Evolutionary conservation across 2,329 filamentous ascomycete genomes (phyloP), one percentile per base, ranked within the genome.

Genomic region (Fusarium sp.): DNA sequence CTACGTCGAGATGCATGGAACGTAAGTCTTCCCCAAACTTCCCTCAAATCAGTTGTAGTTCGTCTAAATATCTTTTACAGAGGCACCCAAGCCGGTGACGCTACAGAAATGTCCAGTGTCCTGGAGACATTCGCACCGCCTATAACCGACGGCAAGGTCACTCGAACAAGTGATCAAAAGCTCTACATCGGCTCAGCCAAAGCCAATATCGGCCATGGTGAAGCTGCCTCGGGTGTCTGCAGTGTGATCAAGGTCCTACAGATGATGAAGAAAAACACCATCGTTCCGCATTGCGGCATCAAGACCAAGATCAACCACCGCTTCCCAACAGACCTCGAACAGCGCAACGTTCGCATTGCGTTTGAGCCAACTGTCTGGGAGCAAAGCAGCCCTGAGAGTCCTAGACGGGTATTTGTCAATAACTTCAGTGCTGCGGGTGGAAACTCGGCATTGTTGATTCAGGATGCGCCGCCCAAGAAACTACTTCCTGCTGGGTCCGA

Each of bases 1-100:
- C 76, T 96, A 96, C 71, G 90, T 97, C 4, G 94, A 97, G 78
- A 93, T 96, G 88, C 94, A 97, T 76, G 94, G 94, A 39, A 67
- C 64, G 62, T 56, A 20, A 65, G 62, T 56, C 6, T n/a, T 26
- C 24, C 3, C 11, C n/a, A 7, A 11, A n/a, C n/a, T n/a, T 14
- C 17, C 42, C 12, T 7, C 6, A 14, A 10, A n/a, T n/a, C n/a
- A n/a, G n/a, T n/a, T n/a, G n/a, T 7, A 3, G 4, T 11, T 9
- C 15, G n/a, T 17, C 28, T 23, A 3, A 23, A 20, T 2, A 30
- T 8, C 2, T 2, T 4, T 6, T 6, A 1, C 6, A 97, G 93
- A 2, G 94, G 94, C 30, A 97, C 94, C 0, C 93, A 96, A 77
- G 93, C 91, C 36, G 94, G 93, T 56, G 94, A 97, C 73, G 89